Percentiles rank a stretch among this genome's conserved stretches.
Conservation (phyloP, 106 monocot species). For the Posidonia australis region DNA sequence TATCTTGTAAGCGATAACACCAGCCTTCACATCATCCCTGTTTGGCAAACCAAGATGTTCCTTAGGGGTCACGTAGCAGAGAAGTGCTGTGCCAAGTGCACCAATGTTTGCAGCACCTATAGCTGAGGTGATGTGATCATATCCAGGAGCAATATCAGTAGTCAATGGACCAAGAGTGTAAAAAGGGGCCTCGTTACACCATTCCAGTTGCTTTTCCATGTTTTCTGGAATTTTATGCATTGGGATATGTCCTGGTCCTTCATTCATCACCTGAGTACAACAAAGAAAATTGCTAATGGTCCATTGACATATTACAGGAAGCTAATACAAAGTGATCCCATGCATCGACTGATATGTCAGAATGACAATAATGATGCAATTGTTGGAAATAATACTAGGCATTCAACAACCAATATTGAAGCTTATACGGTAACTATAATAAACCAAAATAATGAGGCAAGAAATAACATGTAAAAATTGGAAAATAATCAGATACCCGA, state of each 20-base stretch:
- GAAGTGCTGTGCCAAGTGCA: constrained; percentile 85
- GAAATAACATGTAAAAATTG: no score
- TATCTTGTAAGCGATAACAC: constrained; percentile 92
- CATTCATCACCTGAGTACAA: constrained; percentile 78
- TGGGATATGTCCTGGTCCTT: constrained; percentile 96
- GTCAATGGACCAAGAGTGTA: constrained; percentile 94
- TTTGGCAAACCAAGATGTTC: constrained; percentile 97
- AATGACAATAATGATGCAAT: no score
- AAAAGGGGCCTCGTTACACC: constrained; percentile 95
- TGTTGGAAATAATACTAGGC: no score
- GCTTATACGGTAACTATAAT: no score
- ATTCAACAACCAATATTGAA: no score
- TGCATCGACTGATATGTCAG: no score
- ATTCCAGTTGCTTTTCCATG: constrained; percentile 89
- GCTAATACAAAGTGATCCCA: no score
- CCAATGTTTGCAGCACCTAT: constrained; percentile 98
- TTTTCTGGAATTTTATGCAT: constrained; percentile 98
- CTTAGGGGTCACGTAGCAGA: constrained; percentile 97
- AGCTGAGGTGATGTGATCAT: constrained; percentile 97
- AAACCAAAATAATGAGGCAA: no score
- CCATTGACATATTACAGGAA: neutral
- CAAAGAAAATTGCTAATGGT: neutral
- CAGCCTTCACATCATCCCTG: constrained; percentile 90
- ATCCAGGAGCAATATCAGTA: constrained; percentile 97
- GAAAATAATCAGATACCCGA: neutral